Evolutionary conservation across 1,284 basidiomycete genomes (phyloP).

Genomic region (Moniliophthora roreri): DNA sequence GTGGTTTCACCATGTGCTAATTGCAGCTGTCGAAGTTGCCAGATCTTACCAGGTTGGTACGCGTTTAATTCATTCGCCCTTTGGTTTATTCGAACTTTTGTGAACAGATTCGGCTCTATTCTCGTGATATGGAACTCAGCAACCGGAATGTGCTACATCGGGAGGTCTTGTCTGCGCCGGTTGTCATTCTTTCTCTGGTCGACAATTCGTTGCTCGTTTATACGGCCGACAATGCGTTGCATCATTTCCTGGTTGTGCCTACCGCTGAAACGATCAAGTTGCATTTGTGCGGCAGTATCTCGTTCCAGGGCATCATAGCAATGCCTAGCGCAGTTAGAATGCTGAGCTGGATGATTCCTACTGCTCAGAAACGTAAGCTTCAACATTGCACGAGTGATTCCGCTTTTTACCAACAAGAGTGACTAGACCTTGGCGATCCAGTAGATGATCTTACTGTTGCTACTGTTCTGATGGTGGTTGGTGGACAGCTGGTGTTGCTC

Average conservation of each 20-base stretch:
- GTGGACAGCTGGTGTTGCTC: constrained; percentile 88
- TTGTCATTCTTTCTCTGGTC: constrained; percentile 86
- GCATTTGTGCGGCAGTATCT: constrained; percentile 92
- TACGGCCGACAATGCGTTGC: constrained; percentile 93
- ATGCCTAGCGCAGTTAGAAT: constrained; percentile 86
- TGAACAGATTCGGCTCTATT: constrained; percentile 87
- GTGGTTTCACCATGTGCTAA: constrained; percentile 97
- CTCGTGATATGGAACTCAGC: constrained; percentile 90
- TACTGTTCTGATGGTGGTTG: constrained; percentile 95
- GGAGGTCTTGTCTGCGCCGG: constrained; percentile 76
- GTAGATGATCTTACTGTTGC: constrained; percentile 92
- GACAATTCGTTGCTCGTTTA: constrained; percentile 98
- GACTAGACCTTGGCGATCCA: constrained; percentile 87
- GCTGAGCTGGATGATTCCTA: constrained; percentile 96
- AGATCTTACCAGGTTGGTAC: constrained; percentile 73
- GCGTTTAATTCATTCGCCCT: not conserved
- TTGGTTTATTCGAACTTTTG: not conserved
- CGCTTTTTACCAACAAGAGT: constrained; percentile 14
- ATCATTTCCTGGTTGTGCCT: constrained; percentile 91
- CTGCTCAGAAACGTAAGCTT: constrained; percentile 83
- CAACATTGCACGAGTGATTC: not conserved
- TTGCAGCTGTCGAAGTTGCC: constrained; percentile 86
- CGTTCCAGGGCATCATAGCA: constrained; percentile 89
- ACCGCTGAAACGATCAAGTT: constrained; percentile 83
- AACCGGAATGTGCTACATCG: constrained; percentile 84